Evolutionary conservation across 1,139 yeast genomes (phyloP).

Genomic region (Kodamaea suecica): DNA sequence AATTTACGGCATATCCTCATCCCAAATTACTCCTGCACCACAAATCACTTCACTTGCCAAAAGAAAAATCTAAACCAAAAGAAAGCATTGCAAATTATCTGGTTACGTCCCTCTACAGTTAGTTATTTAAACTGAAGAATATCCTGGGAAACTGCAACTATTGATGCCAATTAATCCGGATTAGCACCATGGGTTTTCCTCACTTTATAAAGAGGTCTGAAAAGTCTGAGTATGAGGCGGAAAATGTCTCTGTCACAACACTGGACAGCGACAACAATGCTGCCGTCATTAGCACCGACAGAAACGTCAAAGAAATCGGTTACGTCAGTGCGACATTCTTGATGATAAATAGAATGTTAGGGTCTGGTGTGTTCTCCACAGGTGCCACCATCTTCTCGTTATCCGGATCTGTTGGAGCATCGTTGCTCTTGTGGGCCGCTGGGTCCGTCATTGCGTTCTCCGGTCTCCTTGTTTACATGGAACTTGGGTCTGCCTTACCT

Average conservation of each 20-base stretch:
- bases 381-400: slow-evolving; percentile 71
- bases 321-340: slow-evolving; percentile 64
- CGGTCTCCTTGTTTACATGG: slow-evolving; percentile 77
- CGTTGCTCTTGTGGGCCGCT: slow-evolving; percentile 71
- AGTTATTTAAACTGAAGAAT: too few relatives aligned
- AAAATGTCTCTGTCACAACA: slow-evolving; percentile 17
- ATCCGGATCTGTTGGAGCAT: slow-evolving; percentile 73
- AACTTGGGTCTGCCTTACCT: slow-evolving; percentile 80
- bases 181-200: slow-evolving; percentile 17
- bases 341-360: slow-evolving; percentile 77
- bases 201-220: slow-evolving; percentile 13
- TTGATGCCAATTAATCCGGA: too few relatives aligned
- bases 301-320: slow-evolving; percentile 60
- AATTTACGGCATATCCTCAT: too few relatives aligned
- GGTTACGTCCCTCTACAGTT: too few relatives aligned
- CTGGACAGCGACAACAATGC: slow-evolving; percentile 23
- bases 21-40: too few relatives aligned
- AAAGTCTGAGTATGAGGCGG: slow-evolving; percentile 10
- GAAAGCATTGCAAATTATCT: too few relatives aligned
- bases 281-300: slow-evolving; percentile 45
- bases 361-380: slow-evolving; percentile 85
- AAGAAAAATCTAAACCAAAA: too few relatives aligned
- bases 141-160: too few relatives aligned
- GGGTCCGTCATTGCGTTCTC: slow-evolving; percentile 73
- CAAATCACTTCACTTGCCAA: too few relatives aligned